Evolutionary conservation across 169 alveolate species (phyloP).

Genomic region (Babesia bigemina): DNA sequence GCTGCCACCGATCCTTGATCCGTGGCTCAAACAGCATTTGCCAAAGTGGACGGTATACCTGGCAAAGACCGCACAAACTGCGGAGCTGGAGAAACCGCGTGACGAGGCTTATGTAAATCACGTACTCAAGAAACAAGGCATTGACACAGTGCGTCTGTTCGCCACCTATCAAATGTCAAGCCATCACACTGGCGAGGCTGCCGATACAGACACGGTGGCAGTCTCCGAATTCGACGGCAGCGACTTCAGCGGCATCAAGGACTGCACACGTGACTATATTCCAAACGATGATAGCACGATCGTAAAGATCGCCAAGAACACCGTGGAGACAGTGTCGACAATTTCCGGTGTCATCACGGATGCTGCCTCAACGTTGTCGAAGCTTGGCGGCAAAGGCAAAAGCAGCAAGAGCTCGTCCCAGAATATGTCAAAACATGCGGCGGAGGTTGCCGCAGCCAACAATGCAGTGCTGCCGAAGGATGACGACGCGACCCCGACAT

Average conservation of each 20-base stretch:
- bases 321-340: slow-evolving; percentile 55
- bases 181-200: slow-evolving; percentile 35
- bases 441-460: slow-evolving; percentile 37
- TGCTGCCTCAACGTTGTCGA: slow-evolving; percentile 62
- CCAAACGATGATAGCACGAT: slow-evolving; percentile 54
- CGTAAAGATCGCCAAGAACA: slow-evolving; percentile 50
- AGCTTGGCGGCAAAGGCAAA: slow-evolving; percentile 44
- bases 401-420: slow-evolving; percentile 11
- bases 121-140: slow-evolving; percentile 1
- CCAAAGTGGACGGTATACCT: slow-evolving; percentile 67
- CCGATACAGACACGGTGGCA: slow-evolving; percentile 6
- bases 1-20: slow-evolving; percentile 61
- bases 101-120: slow-evolving; percentile 7
- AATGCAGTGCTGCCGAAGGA: slow-evolving; percentile 31
- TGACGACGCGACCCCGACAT: slow-evolving; percentile 8
- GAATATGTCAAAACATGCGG: slow-evolving; percentile 11
- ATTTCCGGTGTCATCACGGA: slow-evolving; percentile 60
- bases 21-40: slow-evolving; percentile 57
- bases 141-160: slow-evolving; percentile 11
- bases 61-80: slow-evolving; percentile 13
- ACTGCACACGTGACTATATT: slow-evolving; percentile 43
- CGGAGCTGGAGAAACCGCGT: neutral
- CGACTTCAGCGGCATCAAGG: slow-evolving; percentile 43
- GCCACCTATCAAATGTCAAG: slow-evolving; percentile 36
- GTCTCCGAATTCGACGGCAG: slow-evolving; percentile 49